These are phyloP conservation scores for Fistulinella prunicolor DNA, from an alignment of 768 basidiomycete species.

Conservation along the genomic window DNA sequence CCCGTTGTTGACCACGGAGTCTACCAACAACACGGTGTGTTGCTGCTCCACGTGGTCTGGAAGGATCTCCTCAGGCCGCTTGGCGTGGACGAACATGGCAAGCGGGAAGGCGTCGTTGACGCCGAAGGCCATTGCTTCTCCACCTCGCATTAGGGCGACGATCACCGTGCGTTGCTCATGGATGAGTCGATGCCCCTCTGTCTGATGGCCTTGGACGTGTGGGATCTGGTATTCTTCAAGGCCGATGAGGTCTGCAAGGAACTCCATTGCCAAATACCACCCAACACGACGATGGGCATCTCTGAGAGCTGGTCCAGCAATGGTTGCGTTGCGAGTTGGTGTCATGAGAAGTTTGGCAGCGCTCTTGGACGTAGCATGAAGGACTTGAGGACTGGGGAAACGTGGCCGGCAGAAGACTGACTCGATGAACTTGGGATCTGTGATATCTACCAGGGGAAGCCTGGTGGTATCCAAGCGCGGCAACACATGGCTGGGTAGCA, in stretches of 20 bases:
- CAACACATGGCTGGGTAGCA: slow-evolving; percentile 12
- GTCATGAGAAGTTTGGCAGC: slow-evolving; percentile 13
- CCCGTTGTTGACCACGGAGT: slow-evolving; percentile 15
- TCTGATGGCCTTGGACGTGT: slow-evolving; percentile 15
- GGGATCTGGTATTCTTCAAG: slow-evolving; percentile 14
- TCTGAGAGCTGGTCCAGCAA: slow-evolving; percentile 15
- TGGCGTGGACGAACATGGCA: slow-evolving; percentile 16
- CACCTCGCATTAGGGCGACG: slow-evolving; percentile 15
- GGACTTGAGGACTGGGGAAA: slow-evolving; percentile 11
- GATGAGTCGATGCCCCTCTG: slow-evolving; percentile 12
- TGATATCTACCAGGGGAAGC: slow-evolving; percentile 15
- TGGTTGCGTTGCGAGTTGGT: slow-evolving; percentile 14
- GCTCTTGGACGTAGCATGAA: slow-evolving; percentile 13
- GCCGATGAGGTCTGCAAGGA: slow-evolving; percentile 16
- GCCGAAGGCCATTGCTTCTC: slow-evolving; percentile 13
- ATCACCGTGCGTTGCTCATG: slow-evolving; percentile 15
- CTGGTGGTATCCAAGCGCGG: slow-evolving; percentile 14
- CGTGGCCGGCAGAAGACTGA: slow-evolving; percentile 13
- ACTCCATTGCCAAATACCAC: slow-evolving; percentile 16
- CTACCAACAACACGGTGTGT: slow-evolving; percentile 15
- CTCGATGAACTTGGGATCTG: slow-evolving; percentile 12
- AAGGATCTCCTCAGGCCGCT: slow-evolving; percentile 14
- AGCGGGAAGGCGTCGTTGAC: slow-evolving; percentile 14
- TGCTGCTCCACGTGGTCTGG: slow-evolving; percentile 12
- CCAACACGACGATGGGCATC: slow-evolving; percentile 16